Evolutionary conservation across 2,329 filamentous ascomycete genomes (phyloP), one percentile per base, ranked within the genome.

Genomic region (Penicillium vulpinum): DNA sequence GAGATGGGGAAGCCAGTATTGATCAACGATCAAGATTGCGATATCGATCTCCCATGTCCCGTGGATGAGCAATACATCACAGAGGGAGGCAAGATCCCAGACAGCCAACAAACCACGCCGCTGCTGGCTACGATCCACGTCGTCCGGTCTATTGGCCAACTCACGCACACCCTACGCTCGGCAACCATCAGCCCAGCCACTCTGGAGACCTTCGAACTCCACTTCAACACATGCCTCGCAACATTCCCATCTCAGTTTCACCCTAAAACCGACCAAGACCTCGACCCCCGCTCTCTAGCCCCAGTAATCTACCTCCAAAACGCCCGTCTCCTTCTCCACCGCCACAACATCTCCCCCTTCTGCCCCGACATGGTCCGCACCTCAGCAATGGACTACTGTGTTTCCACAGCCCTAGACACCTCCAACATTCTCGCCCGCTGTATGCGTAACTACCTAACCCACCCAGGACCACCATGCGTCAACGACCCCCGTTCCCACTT

Each of bases 11-110:
- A 89, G 49, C 91, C 93, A 0, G 84, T 90, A 54, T 76, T 92
- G 62, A 96, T 97, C 68, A 83, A 92, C 68, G 93, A 97, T 66
- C 83, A 85, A 31, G 93, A 97, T 73, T 96, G 91, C 77, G 91
- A 97, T 64, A 87, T 92, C 7, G 81, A 85, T 22, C 83, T 96
- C 26, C 93, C 93, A 0, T 88, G 87, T 24, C 84, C 89, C 0
- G 83, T 92, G 24, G 91, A 96, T 71, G 92, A 97, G 66, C 87
- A 91, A 65, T 74, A 72, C 38, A 72, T 76, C 81, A 36, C 82
- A 79, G 38, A 83, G 75, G 54, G 83, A 77, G 53, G 78, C 73
- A 29, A 79, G 80, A 51, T 70, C 2, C 63, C 69, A 2, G 67
- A 74, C 51, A 60, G 63, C 46, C 81, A 84, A 4, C 79, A 88